Conservation (phyloP, 2,329 filamentous ascomycete species). For the Penicillium glabrum region DNA sequence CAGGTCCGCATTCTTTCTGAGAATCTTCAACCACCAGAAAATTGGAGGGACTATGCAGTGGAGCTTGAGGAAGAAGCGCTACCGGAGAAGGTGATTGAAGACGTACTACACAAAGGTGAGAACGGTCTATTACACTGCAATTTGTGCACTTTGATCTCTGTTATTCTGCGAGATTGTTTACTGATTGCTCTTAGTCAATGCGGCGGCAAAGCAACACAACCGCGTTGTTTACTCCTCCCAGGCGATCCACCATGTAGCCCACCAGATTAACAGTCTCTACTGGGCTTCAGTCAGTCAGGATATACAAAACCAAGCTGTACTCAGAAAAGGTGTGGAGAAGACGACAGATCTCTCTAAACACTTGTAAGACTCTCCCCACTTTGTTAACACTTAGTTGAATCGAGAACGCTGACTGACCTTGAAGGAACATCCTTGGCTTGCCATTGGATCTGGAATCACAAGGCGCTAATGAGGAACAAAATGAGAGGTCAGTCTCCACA, state of each 20-base stretch:
- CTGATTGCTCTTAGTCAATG: slow-evolving; percentile 47
- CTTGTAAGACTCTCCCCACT: slow-evolving; percentile 27
- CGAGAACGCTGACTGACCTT: slow-evolving; percentile 6
- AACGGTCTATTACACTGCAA: neutral
- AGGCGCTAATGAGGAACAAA: slow-evolving; percentile 31
- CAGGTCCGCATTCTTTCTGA: slow-evolving; percentile 55
- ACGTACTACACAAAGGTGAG: slow-evolving; percentile 53
- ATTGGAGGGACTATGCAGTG: slow-evolving; percentile 45
- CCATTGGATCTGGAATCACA: slow-evolving; percentile 36
- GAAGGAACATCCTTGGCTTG: slow-evolving; percentile 41
- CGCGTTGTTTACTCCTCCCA: slow-evolving; percentile 55
- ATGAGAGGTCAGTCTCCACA: slow-evolving; percentile 29
- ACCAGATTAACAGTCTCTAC: slow-evolving; percentile 57
- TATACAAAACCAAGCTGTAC: slow-evolving; percentile 20
- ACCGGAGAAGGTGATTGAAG: slow-evolving; percentile 50
- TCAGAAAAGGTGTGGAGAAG: slow-evolving; percentile 35
- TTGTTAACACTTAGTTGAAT: neutral
- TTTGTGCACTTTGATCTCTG: too few species aligned
- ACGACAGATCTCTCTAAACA: slow-evolving; percentile 41
- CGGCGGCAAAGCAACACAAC: slow-evolving; percentile 52
- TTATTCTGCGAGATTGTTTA: neutral
- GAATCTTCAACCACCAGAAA: slow-evolving; percentile 47
- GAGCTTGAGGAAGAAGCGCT: slow-evolving; percentile 47
- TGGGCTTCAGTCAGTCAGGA: slow-evolving; percentile 50
- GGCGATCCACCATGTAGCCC: slow-evolving; percentile 56